Conservation (phyloP, 225 moss, liverwort and hornwort species). For the Antitrichia curtipendula region DNA sequence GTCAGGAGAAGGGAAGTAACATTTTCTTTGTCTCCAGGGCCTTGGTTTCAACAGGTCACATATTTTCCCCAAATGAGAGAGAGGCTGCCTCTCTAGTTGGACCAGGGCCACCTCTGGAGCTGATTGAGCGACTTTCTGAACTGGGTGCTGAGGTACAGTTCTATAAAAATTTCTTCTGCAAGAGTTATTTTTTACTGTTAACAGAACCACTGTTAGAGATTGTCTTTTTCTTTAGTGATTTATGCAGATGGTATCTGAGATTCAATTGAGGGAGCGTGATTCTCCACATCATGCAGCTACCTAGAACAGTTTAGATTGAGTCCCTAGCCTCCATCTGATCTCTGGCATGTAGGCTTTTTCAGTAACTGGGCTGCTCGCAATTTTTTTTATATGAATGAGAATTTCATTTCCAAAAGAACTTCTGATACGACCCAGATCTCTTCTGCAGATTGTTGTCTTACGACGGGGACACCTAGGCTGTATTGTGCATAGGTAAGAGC, state of each 20-base stretch:
- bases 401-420: neutral
- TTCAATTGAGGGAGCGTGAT: neutral
- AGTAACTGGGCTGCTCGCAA: neutral
- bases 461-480: constrained; percentile 78
- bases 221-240: neutral
- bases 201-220: neutral
- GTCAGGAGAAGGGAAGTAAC: neutral
- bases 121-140: constrained; percentile 76
- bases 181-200: neutral
- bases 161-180: neutral
- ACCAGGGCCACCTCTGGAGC: constrained; percentile 69
- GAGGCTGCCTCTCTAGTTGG: constrained; percentile 84
- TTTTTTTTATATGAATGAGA: neutral
- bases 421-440: neutral
- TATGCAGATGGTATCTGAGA: neutral
- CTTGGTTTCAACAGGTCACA: constrained; percentile 76
- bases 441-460: constrained; percentile 63
- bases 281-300: neutral
- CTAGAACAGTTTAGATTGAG: neutral
- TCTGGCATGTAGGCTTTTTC: neutral
- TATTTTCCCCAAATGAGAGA: constrained; percentile 86
- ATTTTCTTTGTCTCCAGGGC: constrained; percentile 23
- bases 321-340: neutral
- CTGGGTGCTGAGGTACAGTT: constrained; percentile 73
- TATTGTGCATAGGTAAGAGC: constrained; percentile 69